Percentiles rank a stretch among this genome's conserved stretches.
Conservation (phyloP, 1,284 basidiomycete genomes). For the Rhodofomes roseus region DNA sequence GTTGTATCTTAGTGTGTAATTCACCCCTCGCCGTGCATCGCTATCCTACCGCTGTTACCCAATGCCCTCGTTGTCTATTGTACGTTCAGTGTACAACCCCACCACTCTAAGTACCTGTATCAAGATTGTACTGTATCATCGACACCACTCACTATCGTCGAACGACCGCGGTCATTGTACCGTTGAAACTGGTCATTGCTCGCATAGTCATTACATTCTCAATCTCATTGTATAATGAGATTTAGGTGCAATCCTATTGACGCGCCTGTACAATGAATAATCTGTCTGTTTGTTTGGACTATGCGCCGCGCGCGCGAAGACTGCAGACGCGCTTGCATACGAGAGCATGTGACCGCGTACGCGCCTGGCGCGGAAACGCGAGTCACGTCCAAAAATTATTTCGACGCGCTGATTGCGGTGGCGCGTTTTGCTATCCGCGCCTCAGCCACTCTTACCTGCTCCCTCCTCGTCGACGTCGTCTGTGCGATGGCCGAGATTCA, state of each 20-base stretch:
- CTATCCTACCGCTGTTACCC: conserved; percentile 8
- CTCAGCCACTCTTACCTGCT: background rate
- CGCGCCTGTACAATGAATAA: too few relatives aligned
- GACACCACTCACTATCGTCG: too few relatives aligned
- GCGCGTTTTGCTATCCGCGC: background rate
- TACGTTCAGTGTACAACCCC: background rate
- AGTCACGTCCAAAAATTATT: conserved; percentile 2
- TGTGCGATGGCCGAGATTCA: conserved; percentile 77
- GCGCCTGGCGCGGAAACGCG: background rate
- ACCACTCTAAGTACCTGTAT: background rate
- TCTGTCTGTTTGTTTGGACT: too few relatives aligned
- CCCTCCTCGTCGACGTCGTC: background rate
- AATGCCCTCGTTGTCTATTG: background rate
- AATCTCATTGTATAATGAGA: too few relatives aligned
- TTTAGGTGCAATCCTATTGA: too few relatives aligned
- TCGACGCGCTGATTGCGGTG: background rate
- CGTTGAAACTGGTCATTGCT: too few relatives aligned
- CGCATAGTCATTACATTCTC: too few relatives aligned
- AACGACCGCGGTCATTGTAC: too few relatives aligned
- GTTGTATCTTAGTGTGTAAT: conserved; percentile 3
- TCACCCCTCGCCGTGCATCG: background rate
- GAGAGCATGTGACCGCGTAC: background rate
- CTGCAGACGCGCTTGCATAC: too few relatives aligned
- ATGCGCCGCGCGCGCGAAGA: too few relatives aligned
- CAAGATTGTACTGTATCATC: too few relatives aligned